Percentiles rank a stretch among this genome's conserved stretches.
phyloP scores from a whole-genome alignment of 2,329 filamentous ascomycete species.

The Fusarium anguioides region DNA sequence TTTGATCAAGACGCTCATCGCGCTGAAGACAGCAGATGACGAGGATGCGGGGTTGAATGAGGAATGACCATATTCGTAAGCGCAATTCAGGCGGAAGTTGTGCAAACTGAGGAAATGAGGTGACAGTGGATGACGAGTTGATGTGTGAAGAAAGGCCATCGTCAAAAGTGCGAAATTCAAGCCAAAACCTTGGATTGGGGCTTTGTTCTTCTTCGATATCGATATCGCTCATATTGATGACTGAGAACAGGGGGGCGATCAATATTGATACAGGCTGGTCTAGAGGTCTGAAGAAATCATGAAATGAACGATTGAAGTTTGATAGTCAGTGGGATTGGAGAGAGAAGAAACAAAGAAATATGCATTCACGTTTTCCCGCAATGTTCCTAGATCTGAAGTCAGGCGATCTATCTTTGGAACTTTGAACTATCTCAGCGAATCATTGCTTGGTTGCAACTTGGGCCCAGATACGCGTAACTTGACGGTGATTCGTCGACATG shows the following conservation, averaged over 20 bases:
- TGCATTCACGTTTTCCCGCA: slow-evolving; percentile 25
- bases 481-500: slow-evolving; percentile 17
- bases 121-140: slow-evolving; percentile 22
- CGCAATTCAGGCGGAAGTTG: slow-evolving; percentile 60
- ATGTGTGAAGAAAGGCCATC: slow-evolving; percentile 50
- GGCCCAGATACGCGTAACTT: not conserved
- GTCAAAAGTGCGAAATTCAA: slow-evolving; percentile 58
- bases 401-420: slow-evolving; percentile 36
- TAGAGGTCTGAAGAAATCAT: too few species aligned
- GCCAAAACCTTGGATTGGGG: slow-evolving; percentile 53
- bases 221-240: slow-evolving; percentile 36
- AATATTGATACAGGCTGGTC: slow-evolving; percentile 7
- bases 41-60: slow-evolving; percentile 59
- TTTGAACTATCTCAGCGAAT: slow-evolving; percentile 27
- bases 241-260: not conserved
- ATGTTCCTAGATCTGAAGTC: slow-evolving; percentile 18
- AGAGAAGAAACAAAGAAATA: slow-evolving; percentile 23
- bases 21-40: slow-evolving; percentile 56
- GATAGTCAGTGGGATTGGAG: slow-evolving; percentile 13
- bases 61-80: slow-evolving; percentile 59
- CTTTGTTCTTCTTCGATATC: slow-evolving; percentile 42
- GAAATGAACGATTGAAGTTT: not conserved
- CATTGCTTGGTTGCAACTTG: slow-evolving; percentile 13
- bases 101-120: slow-evolving; percentile 52
- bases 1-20: slow-evolving; percentile 43